Conservation (phyloP, 176 grass and related monocot genomes). For the Saccharum spontaneum region DNA sequence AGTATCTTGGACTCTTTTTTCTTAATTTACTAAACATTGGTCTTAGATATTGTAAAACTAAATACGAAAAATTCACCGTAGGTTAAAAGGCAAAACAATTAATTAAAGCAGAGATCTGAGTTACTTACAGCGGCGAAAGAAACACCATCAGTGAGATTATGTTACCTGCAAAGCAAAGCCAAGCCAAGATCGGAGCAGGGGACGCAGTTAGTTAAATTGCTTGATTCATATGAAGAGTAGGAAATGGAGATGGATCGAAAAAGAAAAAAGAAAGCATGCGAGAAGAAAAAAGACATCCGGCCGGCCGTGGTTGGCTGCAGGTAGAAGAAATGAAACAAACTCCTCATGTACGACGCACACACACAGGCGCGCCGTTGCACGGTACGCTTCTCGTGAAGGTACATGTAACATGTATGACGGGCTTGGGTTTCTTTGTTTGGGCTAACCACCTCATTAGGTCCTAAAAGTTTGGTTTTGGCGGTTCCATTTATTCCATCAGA, state of each 20-base stretch:
- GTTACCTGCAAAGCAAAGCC: constrained; percentile 57
- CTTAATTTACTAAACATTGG: neutral
- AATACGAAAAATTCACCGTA: neutral
- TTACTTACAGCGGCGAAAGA: constrained; percentile 72
- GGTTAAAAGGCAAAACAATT: neutral
- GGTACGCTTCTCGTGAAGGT: constrained; percentile 19
- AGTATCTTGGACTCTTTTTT: neutral
- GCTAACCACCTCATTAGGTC: constrained; percentile 26
- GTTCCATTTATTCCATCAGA: constrained; percentile 21
- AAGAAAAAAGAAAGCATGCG: neutral
- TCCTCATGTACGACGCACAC: neutral
- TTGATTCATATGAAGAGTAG: neutral
- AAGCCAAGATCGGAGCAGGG: neutral
- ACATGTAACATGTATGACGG: constrained; percentile 37
- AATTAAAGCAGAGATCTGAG: neutral
- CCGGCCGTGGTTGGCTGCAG: neutral
- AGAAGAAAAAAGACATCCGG: neutral
- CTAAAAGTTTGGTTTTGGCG: constrained; percentile 38
- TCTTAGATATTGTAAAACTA: no score
- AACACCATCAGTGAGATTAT: constrained; percentile 87
- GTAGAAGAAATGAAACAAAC: neutral
- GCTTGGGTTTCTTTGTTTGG: constrained; percentile 15
- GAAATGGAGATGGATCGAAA: neutral
- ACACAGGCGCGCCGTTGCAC: neutral
- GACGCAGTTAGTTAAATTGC: neutral